Evolutionary conservation across 352 stramenopile genomes (phyloP).

Genomic region (Phytophthora pistaciae): DNA sequence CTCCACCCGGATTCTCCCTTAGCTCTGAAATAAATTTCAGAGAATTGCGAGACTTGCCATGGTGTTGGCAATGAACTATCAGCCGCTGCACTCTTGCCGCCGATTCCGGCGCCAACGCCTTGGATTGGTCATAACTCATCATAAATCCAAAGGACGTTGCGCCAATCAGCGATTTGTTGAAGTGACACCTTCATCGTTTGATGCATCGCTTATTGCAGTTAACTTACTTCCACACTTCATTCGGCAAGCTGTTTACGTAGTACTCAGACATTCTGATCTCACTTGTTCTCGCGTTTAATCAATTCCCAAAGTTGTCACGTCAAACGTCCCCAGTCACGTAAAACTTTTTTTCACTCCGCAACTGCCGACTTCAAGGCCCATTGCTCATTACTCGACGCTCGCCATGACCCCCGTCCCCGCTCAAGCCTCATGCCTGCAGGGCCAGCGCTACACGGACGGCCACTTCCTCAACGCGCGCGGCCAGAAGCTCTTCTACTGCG

Average conservation of each 20-base stretch:
- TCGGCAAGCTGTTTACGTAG: too few species aligned
- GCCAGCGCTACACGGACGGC: constrained; percentile 47
- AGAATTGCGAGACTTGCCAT: too few species aligned
- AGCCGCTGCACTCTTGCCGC: background rate
- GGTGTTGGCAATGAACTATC: background rate
- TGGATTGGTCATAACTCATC: background rate
- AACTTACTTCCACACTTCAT: background rate
- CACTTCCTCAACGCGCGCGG: constrained; percentile 54
- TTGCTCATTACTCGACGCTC: background rate
- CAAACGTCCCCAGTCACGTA: background rate
- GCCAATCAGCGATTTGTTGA: background rate
- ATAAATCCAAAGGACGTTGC: background rate
- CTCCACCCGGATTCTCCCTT: too few species aligned
- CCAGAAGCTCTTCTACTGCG: constrained; percentile 68
- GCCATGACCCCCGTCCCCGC: constrained; percentile 12
- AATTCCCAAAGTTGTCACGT: background rate
- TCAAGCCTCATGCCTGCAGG: constrained; percentile 17
- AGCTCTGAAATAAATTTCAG: too few species aligned
- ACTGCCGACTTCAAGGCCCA: background rate
- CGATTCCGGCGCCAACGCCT: background rate
- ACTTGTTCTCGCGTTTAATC: background rate
- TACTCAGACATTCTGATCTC: background rate
- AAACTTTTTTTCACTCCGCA: background rate
- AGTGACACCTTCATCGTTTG: background rate
- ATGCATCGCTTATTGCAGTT: background rate